Conservation (phyloP, 2,329 filamentous ascomycete genomes). For the Exophiala dermatitidis region DNA sequence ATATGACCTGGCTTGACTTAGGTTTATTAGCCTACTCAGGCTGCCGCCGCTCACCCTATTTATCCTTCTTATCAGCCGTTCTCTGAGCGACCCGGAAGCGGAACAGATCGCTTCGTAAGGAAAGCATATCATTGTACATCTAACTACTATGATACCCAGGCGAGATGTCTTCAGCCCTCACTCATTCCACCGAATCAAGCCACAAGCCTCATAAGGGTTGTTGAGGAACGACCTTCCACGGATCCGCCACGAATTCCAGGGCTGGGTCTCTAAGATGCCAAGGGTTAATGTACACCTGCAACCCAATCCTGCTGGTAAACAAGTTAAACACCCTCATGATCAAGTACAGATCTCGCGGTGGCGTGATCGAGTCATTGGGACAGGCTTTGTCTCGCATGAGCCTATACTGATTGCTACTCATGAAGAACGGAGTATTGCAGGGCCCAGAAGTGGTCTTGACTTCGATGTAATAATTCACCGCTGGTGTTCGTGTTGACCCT, state of each 20-base stretch:
- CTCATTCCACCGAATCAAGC: too few species aligned
- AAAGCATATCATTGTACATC: too few species aligned
- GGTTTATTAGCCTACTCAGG: too few species aligned
- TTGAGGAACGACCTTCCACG: slow-evolving; percentile 14
- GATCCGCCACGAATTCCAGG: slow-evolving; percentile 16
- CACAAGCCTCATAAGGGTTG: neutral
- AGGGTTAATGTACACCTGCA: slow-evolving; percentile 14
- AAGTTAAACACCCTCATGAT: slow-evolving; percentile 18
- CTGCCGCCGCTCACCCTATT: too few species aligned
- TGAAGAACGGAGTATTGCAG: slow-evolving; percentile 18
- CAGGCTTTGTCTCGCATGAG: slow-evolving; percentile 12
- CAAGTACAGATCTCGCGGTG: slow-evolving; percentile 4
- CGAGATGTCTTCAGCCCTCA: too few species aligned
- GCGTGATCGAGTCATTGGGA: slow-evolving; percentile 2
- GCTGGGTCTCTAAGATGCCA: slow-evolving; percentile 12
- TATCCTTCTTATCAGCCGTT: too few species aligned
- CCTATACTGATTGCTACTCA: slow-evolving; percentile 14
- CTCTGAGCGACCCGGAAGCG: too few species aligned
- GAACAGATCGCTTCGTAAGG: too few species aligned
- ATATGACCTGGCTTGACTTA: too few species aligned
- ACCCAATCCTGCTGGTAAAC: slow-evolving; percentile 11
- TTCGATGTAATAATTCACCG: slow-evolving; percentile 16
- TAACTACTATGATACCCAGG: too few species aligned
- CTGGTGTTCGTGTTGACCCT: too few species aligned
- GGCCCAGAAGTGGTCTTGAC: slow-evolving; percentile 20